Evolutionary conservation across 2,329 filamentous ascomycete genomes (phyloP).

Genomic region (Ascochyta pisi): DNA sequence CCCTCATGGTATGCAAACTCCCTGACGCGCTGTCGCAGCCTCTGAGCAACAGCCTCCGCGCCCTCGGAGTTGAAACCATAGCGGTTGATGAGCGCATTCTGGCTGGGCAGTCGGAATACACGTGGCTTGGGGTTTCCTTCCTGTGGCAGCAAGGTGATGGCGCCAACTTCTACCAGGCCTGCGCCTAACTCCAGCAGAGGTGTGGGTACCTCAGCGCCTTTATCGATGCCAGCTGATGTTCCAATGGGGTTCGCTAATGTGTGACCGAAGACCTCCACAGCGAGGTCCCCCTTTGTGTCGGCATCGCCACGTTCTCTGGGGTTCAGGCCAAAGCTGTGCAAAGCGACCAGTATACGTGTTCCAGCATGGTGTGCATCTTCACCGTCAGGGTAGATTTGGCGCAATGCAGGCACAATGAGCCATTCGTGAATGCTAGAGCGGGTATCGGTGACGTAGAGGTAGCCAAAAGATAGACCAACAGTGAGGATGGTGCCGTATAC

Average conservation of each 20-base stretch:
- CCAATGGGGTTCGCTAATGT: conserved; percentile 84
- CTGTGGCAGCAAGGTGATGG: conserved; percentile 86
- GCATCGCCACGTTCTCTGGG: conserved; percentile 78
- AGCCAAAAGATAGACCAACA: conserved; percentile 54
- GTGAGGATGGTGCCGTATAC: conserved; percentile 63
- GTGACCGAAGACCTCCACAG: conserved; percentile 76
- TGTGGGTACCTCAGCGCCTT: conserved; percentile 88
- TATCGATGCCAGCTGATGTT: conserved; percentile 95
- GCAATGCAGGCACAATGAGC: conserved; percentile 66
- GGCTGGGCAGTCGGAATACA: conserved; percentile 82
- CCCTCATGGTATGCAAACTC: conserved; percentile 76
- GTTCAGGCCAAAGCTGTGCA: conserved; percentile 78
- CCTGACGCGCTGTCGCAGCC: conserved; percentile 77
- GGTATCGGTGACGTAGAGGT: conserved; percentile 62
- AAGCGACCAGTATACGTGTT: conserved; percentile 71
- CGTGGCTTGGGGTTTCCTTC: conserved; percentile 85
- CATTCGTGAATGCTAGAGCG: conserved; percentile 61
- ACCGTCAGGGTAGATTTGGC: conserved; percentile 73
- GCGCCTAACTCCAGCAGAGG: conserved; percentile 84
- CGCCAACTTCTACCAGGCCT: conserved; percentile 89
- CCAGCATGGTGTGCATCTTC: conserved; percentile 92
- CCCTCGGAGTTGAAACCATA: conserved; percentile 95
- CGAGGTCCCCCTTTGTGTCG: conserved; percentile 61
- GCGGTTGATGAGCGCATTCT: conserved; percentile 90
- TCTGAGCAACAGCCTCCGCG: conserved; percentile 82